Evolutionary conservation across 805 yeast genomes (phyloP).

Genomic region (Metschnikowia rubicola): DNA sequence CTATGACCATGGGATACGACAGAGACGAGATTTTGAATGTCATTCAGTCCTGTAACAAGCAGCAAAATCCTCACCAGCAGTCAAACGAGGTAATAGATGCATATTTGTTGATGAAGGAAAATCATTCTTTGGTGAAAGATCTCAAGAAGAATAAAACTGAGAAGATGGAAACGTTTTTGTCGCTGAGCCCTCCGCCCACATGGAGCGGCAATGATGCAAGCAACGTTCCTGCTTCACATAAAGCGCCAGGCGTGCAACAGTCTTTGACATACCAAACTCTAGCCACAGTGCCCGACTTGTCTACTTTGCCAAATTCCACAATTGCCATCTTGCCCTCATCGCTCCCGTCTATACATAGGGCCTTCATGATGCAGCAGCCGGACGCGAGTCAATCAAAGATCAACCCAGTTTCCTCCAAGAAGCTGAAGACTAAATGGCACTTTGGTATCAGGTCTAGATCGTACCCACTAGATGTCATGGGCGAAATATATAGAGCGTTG

Average conservation of each 20-base stretch:
- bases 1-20: constrained; percentile 85
- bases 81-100: constrained; percentile 81
- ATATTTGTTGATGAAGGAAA: constrained; percentile 77
- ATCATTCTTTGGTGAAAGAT: constrained; percentile 65
- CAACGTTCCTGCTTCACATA: constrained; percentile 22
- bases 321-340: constrained; percentile 93
- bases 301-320: constrained; percentile 65
- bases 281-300: constrained; percentile 44
- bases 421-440: constrained; percentile 96
- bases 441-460: constrained; percentile 95
- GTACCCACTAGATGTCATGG: constrained; percentile 97
- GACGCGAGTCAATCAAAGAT: constrained; percentile 27
- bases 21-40: constrained; percentile 78
- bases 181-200: constrained; percentile 59
- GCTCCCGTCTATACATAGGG: constrained; percentile 89
- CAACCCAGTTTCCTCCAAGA: constrained; percentile 65
- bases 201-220: constrained; percentile 23
- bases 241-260: constrained; percentile 43
- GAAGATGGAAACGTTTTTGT: constrained; percentile 54
- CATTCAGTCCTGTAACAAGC: constrained; percentile 47
- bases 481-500: constrained; percentile 92
- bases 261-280: constrained; percentile 46
- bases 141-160: constrained; percentile 51
- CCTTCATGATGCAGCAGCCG: constrained; percentile 70
- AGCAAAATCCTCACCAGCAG: constrained; percentile 30